Base-by-base conservation (phyloP, 345 rosid species). In the Raphanus raphanistrum region DNA sequence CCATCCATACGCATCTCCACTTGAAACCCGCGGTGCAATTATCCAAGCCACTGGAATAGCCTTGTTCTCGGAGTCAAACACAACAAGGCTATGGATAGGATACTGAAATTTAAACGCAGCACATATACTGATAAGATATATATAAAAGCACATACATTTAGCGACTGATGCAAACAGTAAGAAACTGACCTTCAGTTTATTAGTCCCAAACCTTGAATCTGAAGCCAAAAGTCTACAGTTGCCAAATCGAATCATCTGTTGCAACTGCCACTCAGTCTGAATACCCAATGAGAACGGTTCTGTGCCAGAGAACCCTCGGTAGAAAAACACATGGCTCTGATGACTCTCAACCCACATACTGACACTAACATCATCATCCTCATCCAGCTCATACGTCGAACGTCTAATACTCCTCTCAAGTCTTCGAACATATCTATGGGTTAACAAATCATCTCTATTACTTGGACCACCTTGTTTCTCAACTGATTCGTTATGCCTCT, bases 41-140 rank as follows among this genome's bases (percentile, higher is more conserved):
- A 95, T 83, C 97, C 99, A 95, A 78, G 99, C 98, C 31, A 95
- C 97, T 29, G 98, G 99, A 81, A 95, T 90, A 79, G 92, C 97
- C 83, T 91, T 95, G 79, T 91, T 95, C 76, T 91, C 97, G 1
- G 94, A 86, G 86, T 95, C 81, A 88, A 95, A 95, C 59, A 92
- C 98, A 52, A 91, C 66, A 15, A 95, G 85, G 80, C 96, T 92
- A 76, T 92, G 92, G 69, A 92, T 80, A 77, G 99, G 96, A 90
- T 88, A 88, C 99, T 95, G 80, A 69, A 79, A 73, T n/a, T 32
- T 71, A 71, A 45, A 45, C 29, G 66, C 68, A 83, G 68, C 52
- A 63, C 73, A 68, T 25, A 63, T 54, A 76, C 27, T 28, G 21
- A 36, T 31, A 73, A 62, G 28, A 63, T 4, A 48, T 41, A 12